Conservation (phyloP, 2,329 filamentous ascomycete genomes). For the Zalaria sp. region DNA sequence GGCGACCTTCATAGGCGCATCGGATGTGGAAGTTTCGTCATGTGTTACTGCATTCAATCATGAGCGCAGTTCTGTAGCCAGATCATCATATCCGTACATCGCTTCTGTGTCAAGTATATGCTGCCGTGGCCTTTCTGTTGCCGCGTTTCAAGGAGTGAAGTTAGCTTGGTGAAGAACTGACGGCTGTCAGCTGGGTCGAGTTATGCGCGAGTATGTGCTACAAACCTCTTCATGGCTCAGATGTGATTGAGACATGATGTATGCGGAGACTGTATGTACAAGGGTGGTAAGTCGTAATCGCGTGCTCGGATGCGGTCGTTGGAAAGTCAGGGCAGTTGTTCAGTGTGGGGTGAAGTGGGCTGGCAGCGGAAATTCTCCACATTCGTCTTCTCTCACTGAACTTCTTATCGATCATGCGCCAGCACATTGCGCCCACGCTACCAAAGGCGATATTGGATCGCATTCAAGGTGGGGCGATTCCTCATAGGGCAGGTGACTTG, state of each 20-base stretch:
- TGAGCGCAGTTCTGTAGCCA: background rate
- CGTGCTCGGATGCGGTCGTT: no score
- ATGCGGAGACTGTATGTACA: constrained; percentile 1
- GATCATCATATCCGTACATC: constrained; percentile 35
- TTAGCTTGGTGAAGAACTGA: constrained; percentile 63
- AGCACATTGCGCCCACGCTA: constrained; percentile 26
- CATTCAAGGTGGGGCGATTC: constrained; percentile 18
- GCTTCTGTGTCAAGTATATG: constrained; percentile 63
- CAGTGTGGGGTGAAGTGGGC: background rate
- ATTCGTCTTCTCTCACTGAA: background rate
- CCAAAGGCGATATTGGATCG: constrained; percentile 31
- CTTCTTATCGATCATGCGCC: constrained; percentile 18
- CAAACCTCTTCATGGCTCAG: constrained; percentile 48
- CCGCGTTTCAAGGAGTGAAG: constrained; percentile 51
- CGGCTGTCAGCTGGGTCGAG: background rate
- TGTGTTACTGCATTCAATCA: constrained; percentile 23
- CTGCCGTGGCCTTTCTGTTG: constrained; percentile 59
- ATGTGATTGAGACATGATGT: constrained; percentile 35
- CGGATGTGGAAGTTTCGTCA: constrained; percentile 22
- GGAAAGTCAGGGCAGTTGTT: no score
- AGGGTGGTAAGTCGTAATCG: background rate
- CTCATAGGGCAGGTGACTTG: background rate
- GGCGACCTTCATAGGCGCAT: constrained; percentile 23
- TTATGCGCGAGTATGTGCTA: background rate
- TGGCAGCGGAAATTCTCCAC: background rate